Evolutionary conservation across 163 green algal species (phyloP), one percentile per base, ranked within the genome.

Genomic region (Chlorella variabilis): DNA sequence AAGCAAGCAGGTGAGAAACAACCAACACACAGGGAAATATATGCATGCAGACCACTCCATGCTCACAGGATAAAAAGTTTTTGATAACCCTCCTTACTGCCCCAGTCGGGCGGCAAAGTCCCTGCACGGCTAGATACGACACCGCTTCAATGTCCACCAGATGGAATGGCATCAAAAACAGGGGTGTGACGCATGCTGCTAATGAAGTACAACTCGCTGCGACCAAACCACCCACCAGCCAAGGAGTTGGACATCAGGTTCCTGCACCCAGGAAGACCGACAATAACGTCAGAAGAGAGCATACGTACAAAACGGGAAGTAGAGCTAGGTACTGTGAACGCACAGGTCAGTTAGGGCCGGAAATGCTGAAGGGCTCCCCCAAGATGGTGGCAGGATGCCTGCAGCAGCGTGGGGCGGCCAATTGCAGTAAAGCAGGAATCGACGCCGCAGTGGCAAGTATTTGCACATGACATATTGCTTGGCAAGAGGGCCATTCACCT

Each of bases 31-130:
- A n/a, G n/a, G n/a, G n/a, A n/a, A n/a, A n/a, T n/a, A n/a, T n/a
- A n/a, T n/a, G n/a, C n/a, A n/a, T n/a, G n/a, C n/a, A n/a, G n/a
- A n/a, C n/a, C n/a, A n/a, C n/a, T n/a, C n/a, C n/a, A n/a, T n/a
- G n/a, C n/a, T n/a, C n/a, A 62, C 54, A 67, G 29, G 3, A 67
- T 39, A 18, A 39, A 67, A 17, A 67, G 59, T 7, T 67, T 67
- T 4, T 17, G 59, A 36, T 17, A 67, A 18, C 20, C 59, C 11
- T 27, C 59, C 20, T 38, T 27, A 5, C 29, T 38, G 59, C 59
- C 59, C 59, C 59, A 67, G 59, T 27, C 18, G 27, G 59, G 20
- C n/a, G 59, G 59, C 59, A 67, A 67, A 67, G 59, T 67, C 59
- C 59, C 59, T 67, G 59, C 59, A 67, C 25, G 5, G 54, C 20